Conservation (phyloP, 495 filamentous ascomycete species). For the Penicillium herquei region DNA sequence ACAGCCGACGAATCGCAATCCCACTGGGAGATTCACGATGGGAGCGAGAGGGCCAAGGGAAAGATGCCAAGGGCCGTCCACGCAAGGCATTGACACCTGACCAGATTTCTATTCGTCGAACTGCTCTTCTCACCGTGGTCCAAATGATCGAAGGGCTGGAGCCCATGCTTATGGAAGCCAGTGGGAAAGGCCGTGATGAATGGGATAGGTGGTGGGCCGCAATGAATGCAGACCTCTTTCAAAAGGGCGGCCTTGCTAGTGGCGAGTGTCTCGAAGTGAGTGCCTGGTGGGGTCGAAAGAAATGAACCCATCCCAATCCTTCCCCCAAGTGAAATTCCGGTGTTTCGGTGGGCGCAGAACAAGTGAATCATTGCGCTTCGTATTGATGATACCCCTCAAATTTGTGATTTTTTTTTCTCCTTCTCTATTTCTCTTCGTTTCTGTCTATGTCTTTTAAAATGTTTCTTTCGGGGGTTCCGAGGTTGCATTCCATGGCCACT, state of each 20-base stretch:
- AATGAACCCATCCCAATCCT: slow-evolving; percentile 22
- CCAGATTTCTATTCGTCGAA: slow-evolving; percentile 72
- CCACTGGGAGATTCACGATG: slow-evolving; percentile 84
- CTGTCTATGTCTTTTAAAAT: slow-evolving; percentile 18
- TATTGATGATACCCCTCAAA: slow-evolving; percentile 47
- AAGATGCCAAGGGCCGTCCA: slow-evolving; percentile 37
- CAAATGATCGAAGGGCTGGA: slow-evolving; percentile 88
- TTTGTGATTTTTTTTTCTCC: slow-evolving; percentile 23
- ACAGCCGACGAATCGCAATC: slow-evolving; percentile 74
- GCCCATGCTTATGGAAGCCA: slow-evolving; percentile 75
- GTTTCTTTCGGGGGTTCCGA: slow-evolving; percentile 21
- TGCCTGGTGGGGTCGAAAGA: slow-evolving; percentile 89
- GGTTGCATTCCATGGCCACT: slow-evolving; percentile 12
- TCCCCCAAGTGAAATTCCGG: slow-evolving; percentile 17
- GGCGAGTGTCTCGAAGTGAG: slow-evolving; percentile 92
- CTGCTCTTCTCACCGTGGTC: slow-evolving; percentile 76
- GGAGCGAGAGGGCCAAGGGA: slow-evolving; percentile 65
- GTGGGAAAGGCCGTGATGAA: slow-evolving; percentile 83
- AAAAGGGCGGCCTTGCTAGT: slow-evolving; percentile 71
- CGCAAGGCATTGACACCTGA: slow-evolving; percentile 59
- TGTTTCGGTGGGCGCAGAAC: slow-evolving; percentile 28
- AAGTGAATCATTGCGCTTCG: slow-evolving; percentile 37
- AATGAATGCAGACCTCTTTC: slow-evolving; percentile 81
- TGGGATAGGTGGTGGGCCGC: slow-evolving; percentile 89
- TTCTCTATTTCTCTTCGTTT: slow-evolving; percentile 12